Evolutionary conservation across 2,329 filamentous ascomycete genomes (phyloP).

Genomic region (Amauroascus niger): DNA sequence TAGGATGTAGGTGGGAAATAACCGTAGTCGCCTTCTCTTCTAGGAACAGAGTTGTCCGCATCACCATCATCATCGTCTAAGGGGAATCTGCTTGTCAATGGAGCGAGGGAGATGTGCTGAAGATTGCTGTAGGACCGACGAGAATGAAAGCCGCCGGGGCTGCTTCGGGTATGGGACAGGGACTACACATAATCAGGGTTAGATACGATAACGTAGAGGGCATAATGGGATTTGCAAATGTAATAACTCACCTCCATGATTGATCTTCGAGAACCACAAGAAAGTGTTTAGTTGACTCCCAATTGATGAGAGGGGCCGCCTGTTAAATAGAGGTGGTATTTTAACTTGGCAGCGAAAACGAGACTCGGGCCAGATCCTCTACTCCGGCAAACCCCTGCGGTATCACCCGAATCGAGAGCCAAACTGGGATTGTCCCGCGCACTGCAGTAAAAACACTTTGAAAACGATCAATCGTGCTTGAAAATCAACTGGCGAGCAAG

Average conservation of each 20-base stretch:
- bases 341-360: background rate
- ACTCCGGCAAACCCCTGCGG: background rate
- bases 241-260: slow-evolving; percentile 6
- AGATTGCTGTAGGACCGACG: slow-evolving; percentile 52
- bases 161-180: slow-evolving; percentile 19
- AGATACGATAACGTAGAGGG: background rate
- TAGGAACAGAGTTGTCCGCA: slow-evolving; percentile 15
- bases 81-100: slow-evolving; percentile 47
- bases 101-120: slow-evolving; percentile 51
- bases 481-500: no score
- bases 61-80: slow-evolving; percentile 38
- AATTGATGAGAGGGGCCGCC: background rate
- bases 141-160: slow-evolving; percentile 28
- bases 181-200: slow-evolving; percentile 3
- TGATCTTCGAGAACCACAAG: background rate
- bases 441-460: background rate
- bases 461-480: background rate
- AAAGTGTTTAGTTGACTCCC: background rate
- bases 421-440: background rate
- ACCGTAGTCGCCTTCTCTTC: slow-evolving; percentile 24
- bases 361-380: background rate
- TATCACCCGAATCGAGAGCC: background rate
- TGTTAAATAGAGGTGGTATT: background rate
- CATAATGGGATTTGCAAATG: background rate
- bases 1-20: slow-evolving; percentile 31